These are phyloP conservation scores for Musa schizocarpa DNA, from an alignment of 176 grass and related monocot genomes.

Conservation along the genomic window DNA sequence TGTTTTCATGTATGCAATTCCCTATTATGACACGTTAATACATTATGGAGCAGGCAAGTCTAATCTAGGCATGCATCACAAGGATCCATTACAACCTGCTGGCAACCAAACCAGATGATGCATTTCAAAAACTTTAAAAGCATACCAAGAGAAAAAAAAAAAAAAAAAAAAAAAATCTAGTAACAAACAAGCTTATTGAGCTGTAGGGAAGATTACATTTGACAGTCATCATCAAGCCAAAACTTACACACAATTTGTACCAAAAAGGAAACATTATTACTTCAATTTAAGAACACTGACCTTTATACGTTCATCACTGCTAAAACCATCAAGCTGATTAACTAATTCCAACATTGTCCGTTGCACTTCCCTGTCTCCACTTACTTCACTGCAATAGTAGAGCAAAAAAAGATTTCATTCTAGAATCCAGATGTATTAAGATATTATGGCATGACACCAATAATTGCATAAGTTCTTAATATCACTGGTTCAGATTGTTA, in stretches of 20 bases:
- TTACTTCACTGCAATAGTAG: constrained; percentile 48
- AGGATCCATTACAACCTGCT: too few relatives aligned
- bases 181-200: background rate
- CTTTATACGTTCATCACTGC: constrained; percentile 78
- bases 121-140: background rate
- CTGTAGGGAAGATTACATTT: too few relatives aligned
- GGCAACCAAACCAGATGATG: too few relatives aligned
- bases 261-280: background rate
- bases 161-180: background rate
- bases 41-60: too few relatives aligned
- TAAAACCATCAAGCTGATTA: constrained; percentile 79
- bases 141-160: background rate
- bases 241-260: background rate
- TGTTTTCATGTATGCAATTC: too few relatives aligned
- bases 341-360: constrained; percentile 75
- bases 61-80: too few relatives aligned
- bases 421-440: background rate
- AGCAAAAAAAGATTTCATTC: background rate
- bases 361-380: constrained; percentile 74
- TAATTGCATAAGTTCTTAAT: background rate
- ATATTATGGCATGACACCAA: background rate
- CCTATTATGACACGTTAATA: too few relatives aligned
- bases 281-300: constrained; percentile 9
- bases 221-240: background rate
- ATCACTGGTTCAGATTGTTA: background rate